Evolutionary conservation across 345 rosid species (phyloP), one percentile per base, ranked within the genome.

Genomic region (Citropsis articulata): DNA sequence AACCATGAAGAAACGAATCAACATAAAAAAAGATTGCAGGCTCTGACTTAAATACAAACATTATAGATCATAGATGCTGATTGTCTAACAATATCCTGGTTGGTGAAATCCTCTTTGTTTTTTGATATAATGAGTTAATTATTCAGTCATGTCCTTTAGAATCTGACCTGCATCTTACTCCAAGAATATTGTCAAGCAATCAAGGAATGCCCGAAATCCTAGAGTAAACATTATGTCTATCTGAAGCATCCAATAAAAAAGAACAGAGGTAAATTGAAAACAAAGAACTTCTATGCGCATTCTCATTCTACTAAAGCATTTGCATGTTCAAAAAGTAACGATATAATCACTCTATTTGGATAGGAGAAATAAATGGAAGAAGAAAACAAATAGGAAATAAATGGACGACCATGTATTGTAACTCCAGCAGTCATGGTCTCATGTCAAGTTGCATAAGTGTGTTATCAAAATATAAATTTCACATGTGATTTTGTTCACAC

Each of bases 91-190:
- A n/a, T 24, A 45, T 71, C 75, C 63, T 22, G 1, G 10, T 22
- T 5, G 36, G 10, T 42, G 72, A 69, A 13, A 38, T 42, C 55
- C 30, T n/a, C 22, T 24, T 31, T 56, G 2, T 71, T 35, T 56
- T 31, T 30, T 35, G 25, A 73, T 73, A 42, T 67, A 36, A 30
- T 42, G 33, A 31, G 35, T 19, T 18, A 24, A 75, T 13, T 56
- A 72, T 35, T 53, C 72, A 18, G 55, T 60, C 64, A 18, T 56
- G 61, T 83, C 35, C 38, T 40, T 57, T 57, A 50, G 75, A 53
- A 50, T 73, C 65, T 31, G 61, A 57, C 28, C 64, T 64, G 40
- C 72, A 76, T 9, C 70, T 70, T 66, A 59, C 27, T 69, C 53
- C 60, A 71, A 9, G 19, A 71, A 19, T 5, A 53, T 71, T 53